A percentile compares a stretch with the other conserved stretches of the same genome.
These are phyloP conservation scores for Rhynchospora tenuis DNA, from an alignment of 176 grass and related monocot genomes.

Conservation along the genomic window DNA sequence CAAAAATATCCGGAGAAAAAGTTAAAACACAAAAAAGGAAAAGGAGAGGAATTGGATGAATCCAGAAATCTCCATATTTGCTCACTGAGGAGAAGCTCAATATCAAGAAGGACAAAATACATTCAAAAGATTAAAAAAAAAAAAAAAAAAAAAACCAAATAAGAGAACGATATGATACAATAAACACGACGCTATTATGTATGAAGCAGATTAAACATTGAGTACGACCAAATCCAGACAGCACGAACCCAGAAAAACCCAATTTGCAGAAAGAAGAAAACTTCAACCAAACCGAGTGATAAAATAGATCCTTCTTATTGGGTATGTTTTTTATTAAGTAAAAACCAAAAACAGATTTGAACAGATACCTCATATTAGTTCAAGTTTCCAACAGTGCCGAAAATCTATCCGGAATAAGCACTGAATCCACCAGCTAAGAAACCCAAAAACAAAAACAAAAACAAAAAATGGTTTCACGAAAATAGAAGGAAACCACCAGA, in stretches of 20 bases:
- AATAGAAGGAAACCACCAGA: neutral
- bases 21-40: neutral
- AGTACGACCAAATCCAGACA: slow-evolving; percentile 8
- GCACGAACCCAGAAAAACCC: neutral
- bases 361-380: neutral
- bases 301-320: neutral
- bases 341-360: neutral
- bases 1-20: slow-evolving; percentile 5
- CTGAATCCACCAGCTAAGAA: slow-evolving; percentile 29
- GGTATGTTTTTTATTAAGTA: neutral
- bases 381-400: neutral
- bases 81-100: neutral
- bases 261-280: neutral
- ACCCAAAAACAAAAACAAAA: neutral
- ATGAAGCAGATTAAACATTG: neutral
- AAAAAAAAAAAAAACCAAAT: neutral
- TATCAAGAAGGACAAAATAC: slow-evolving; percentile 5
- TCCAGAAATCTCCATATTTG: slow-evolving; percentile 2
- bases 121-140: neutral
- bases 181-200: neutral
- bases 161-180: no score
- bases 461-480: neutral
- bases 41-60: neutral
- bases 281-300: neutral
- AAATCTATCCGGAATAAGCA: slow-evolving; percentile 17